A percentile compares a stretch with the other conserved stretches of the same genome.
Evolutionary conservation across 2,329 filamentous ascomycete species (phyloP).

Genomic region (Penicillium sp.): DNA sequence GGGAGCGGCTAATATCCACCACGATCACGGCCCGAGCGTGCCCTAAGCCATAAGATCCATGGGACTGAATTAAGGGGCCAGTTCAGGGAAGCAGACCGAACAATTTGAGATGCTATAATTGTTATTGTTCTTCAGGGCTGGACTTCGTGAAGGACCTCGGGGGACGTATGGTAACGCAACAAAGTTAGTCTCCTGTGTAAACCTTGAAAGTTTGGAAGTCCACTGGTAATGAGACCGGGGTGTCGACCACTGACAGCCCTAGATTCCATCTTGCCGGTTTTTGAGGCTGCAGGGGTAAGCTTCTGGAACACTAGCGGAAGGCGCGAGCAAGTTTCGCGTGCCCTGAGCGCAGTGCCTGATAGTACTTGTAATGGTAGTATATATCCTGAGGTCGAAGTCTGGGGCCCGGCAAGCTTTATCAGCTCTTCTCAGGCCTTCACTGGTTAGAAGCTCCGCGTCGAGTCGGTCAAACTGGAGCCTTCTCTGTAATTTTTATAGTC

Average conservation of each 20-base stretch:
- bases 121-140: neutral
- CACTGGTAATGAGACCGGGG: neutral
- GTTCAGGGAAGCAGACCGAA: neutral
- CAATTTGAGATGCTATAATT: neutral
- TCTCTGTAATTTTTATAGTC: neutral
- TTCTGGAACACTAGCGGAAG: constrained; percentile 17
- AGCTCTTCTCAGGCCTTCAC: neutral
- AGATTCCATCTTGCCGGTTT: neutral
- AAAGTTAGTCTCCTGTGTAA: constrained; percentile 8
- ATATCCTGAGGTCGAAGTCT: no score
- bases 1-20: constrained; percentile 12
- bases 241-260: neutral
- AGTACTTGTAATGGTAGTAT: no score
- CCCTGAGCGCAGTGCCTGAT: neutral
- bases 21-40: constrained; percentile 5
- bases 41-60: neutral
- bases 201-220: neutral
- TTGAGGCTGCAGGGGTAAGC: constrained; percentile 9
- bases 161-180: constrained; percentile 4
- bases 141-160: neutral
- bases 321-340: constrained; percentile 7
- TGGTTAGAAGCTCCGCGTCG: constrained; percentile 6
- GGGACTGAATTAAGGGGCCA: neutral
- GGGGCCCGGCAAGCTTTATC: no score
- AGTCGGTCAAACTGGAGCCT: neutral